These are phyloP conservation scores for Pestalotiopsis sp. DNA, from an alignment of 2,329 filamentous ascomycete genomes.

Conservation along the genomic window DNA sequence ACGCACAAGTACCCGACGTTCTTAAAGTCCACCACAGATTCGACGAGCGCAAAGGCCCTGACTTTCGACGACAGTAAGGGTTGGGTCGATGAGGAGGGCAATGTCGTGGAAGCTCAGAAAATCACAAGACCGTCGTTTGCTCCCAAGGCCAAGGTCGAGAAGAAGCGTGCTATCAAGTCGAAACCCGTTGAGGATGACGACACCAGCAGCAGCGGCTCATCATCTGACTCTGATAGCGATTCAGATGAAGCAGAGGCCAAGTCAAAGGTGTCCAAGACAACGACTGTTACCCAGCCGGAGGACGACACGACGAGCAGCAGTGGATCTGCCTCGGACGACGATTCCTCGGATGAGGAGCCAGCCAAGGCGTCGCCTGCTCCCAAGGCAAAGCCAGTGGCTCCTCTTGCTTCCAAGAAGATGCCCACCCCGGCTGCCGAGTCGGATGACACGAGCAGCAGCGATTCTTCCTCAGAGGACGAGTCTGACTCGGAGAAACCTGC, in stretches of 20 bases:
- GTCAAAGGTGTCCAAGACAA: not conserved
- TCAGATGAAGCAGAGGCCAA: conserved; percentile 14
- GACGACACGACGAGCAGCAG: conserved; percentile 39
- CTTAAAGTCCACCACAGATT: conserved; percentile 58
- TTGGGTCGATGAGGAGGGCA: conserved; percentile 81
- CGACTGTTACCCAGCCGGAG: not conserved
- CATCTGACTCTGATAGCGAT: conserved; percentile 22
- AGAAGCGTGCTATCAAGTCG: conserved; percentile 15
- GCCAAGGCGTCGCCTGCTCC: conserved; percentile 8
- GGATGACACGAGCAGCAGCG: conserved; percentile 37
- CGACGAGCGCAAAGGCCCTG: conserved; percentile 43
- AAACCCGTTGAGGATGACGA: conserved; percentile 21
- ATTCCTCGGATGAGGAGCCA: conserved; percentile 22
- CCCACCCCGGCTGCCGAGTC: not conserved
- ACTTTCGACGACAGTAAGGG: conserved; percentile 82
- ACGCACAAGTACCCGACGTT: conserved; percentile 82
- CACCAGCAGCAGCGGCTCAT: conserved; percentile 38
- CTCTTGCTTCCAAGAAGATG: not conserved
- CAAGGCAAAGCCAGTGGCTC: conserved; percentile 19
- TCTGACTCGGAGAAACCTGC: not conserved
- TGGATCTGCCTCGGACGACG: conserved; percentile 31
- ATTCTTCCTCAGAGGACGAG: conserved; percentile 27
- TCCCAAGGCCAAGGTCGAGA: conserved; percentile 20
- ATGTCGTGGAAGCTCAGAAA: conserved; percentile 65
- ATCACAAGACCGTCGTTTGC: conserved; percentile 32